Base-by-base conservation (phyloP, 1,284 basidiomycete species). In the Trichosporon ovoides region DNA sequence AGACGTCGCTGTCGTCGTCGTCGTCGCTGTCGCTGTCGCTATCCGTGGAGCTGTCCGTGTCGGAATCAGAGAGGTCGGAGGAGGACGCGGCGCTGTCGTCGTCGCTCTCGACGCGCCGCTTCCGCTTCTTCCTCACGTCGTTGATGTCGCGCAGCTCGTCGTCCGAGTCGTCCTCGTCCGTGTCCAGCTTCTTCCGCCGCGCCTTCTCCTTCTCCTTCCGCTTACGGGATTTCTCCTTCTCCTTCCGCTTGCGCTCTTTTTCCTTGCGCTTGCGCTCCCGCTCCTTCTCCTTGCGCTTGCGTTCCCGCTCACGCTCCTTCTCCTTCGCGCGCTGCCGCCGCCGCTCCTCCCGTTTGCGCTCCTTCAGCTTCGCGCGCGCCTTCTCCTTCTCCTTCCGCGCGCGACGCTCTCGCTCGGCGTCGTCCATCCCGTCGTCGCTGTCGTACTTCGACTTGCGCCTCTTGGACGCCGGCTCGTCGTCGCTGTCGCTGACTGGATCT, bases 161-260 rank as follows among this genome's bases (percentile, higher is more conserved):
- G 49, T 60, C 60, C 28, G 60, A 62, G 50, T 60, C 56, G 33
- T 63, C 62, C n/a, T 51, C 34, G 36, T 62, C 61, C 10, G 55
- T 60, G 38, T 57, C 61, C 5, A 52, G 63, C 66, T 67, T 68
- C 57, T 66, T 69, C 59, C 60, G 58, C 18, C 56, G 40, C 16
- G 67, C 65, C 58, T 66, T 67, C 24, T 65, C 60, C 55, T 68
- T 69, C 34, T 61, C 64, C 59, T 69, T 72, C 36, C 62, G 61
- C 54, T 64, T 63, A 31, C 61, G 36, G 49, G 69, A 68, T 55
- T 64, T 66, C 55, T 70, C 63, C 57, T 63, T 55, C n/a, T 64
- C 63, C 33, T 65, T 62, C 52, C 65, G 60, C 53, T 66, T 66
- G 16, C 37, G 33, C 36, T 64, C 62, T 37, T 68, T 61, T 57